These are phyloP conservation scores for Lactarius sanguifluus DNA, from an alignment of 768 basidiomycete species.

Conservation along the genomic window DNA sequence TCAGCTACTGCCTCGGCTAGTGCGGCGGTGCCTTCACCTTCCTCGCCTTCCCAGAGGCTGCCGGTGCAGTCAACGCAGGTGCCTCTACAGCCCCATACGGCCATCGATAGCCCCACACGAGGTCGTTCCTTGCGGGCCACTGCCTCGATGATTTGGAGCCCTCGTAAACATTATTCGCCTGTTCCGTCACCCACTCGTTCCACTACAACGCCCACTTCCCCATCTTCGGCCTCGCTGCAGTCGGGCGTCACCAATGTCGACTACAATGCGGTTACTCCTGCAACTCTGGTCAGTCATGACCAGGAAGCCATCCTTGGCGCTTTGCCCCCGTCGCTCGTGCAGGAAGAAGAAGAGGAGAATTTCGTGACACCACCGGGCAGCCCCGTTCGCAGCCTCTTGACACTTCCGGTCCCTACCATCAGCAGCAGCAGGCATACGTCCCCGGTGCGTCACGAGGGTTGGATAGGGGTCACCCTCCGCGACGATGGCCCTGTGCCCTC, in stretches of 20 bases:
- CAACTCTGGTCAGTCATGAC: neutral
- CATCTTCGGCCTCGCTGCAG: conserved; percentile 14
- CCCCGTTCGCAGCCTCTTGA: conserved; percentile 13
- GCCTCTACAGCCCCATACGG: neutral
- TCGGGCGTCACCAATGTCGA: conserved; percentile 14
- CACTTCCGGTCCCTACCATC: conserved; percentile 12
- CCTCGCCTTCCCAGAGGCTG: conserved; percentile 1
- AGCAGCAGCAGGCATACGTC: conserved; percentile 21
- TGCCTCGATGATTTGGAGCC: conserved; percentile 21
- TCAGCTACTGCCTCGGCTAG: conserved; percentile 4
- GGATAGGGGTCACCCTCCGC: conserved; percentile 19
- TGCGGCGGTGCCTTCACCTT: neutral
- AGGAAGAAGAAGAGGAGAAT: conserved; percentile 25
- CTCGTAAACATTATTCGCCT: conserved; percentile 14
- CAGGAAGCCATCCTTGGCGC: conserved; percentile 5
- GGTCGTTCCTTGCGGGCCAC: conserved; percentile 20
- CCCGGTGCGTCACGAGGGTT: conserved; percentile 23
- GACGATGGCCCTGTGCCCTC: conserved; percentile 22
- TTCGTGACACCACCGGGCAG: conserved; percentile 27
- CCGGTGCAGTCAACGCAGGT: neutral
- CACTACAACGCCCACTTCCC: conserved; percentile 14
- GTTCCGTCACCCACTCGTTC: conserved; percentile 23
- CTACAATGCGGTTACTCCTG: neutral
- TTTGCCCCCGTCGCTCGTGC: conserved; percentile 19
- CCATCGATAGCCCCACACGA: conserved; percentile 1